Evolutionary conservation across 1,139 yeast species (phyloP), one percentile per base, ranked within the genome.

Genomic region (Pichia sp.): DNA sequence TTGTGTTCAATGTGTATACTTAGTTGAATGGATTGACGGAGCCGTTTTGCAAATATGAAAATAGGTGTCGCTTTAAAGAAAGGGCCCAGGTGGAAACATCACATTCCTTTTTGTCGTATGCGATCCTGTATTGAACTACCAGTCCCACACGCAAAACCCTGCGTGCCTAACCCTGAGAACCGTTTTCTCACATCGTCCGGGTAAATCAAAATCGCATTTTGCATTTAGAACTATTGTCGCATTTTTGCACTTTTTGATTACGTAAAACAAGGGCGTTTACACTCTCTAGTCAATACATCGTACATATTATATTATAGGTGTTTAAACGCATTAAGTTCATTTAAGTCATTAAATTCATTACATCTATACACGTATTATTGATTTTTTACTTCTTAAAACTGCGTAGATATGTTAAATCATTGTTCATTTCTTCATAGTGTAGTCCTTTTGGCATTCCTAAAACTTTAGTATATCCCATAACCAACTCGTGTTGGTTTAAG

Each of bases 361-460:
- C 25, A 11, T 36, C 10, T 36, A 34, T n/a, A 34, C 38, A 34
- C 6, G n/a, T 34, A 14, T 7, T 14, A 1, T 4, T 30, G 9
- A 14, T 30, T 6, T 16, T 34, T 11, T 25, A 39, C n/a, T 27
- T n/a, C 19, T 9, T 41, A n/a, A 9, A 6, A 7, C 8, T 41
- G 13, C 54, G 49, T 27, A 50, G 11, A 27, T 10, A 28, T 6
- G 13, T 10, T 10, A 70, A 49, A 54, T 70, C 73, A 1, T 54
- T 45, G 5, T 68, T 70, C 28, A 69, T 58, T 39, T 68, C 72
- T 1, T 57, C 62, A 1, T 39, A 42, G 5, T 53, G 55, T 29
- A 70, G 53, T 1, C 67, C 67, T 34, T 57, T 61, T 1, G 73
- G 73, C 22, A 61, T 49, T 4, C 54, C 55, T 41, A 65, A 68